Evolutionary conservation across 2,329 filamentous ascomycete genomes (phyloP).

Genomic region (Orbilia blumenaviensis): DNA sequence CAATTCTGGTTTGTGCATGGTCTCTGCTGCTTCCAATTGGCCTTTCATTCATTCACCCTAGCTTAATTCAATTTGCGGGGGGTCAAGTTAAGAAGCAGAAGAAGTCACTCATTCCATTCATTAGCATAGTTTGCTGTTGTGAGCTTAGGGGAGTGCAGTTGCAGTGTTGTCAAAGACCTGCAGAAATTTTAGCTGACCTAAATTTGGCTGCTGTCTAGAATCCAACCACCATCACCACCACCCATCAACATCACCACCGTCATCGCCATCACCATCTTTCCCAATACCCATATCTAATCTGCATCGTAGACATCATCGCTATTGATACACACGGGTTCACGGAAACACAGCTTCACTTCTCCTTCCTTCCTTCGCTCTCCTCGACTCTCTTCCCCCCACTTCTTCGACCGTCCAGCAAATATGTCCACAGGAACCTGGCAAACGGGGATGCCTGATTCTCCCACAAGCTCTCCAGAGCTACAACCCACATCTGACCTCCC

Average conservation of each 20-base stretch:
- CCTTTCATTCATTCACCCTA: background rate
- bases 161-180: conserved; percentile 37
- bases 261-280: background rate
- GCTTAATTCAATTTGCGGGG: too few relatives aligned
- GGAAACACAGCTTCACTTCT: background rate
- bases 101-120: too few relatives aligned
- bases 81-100: too few relatives aligned
- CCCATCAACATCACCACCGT: background rate
- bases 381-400: conserved; percentile 8
- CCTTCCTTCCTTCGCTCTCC: background rate
- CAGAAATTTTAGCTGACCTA: conserved; percentile 50
- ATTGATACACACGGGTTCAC: background rate
- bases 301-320: background rate
- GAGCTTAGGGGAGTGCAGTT: background rate
- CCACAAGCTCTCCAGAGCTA: conserved; percentile 67
- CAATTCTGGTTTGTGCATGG: too few relatives aligned
- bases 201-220: background rate
- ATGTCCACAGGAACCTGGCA: conserved; percentile 53
- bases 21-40: background rate
- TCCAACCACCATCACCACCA: background rate
- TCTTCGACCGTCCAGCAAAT: background rate
- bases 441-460: conserved; percentile 61
- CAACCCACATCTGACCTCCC: conserved; percentile 61
- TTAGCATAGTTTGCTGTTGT: background rate
- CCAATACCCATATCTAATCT: background rate